Base-by-base conservation (phyloP, 148 eudicot genomes). In the Suaeda aralocaspica region DNA sequence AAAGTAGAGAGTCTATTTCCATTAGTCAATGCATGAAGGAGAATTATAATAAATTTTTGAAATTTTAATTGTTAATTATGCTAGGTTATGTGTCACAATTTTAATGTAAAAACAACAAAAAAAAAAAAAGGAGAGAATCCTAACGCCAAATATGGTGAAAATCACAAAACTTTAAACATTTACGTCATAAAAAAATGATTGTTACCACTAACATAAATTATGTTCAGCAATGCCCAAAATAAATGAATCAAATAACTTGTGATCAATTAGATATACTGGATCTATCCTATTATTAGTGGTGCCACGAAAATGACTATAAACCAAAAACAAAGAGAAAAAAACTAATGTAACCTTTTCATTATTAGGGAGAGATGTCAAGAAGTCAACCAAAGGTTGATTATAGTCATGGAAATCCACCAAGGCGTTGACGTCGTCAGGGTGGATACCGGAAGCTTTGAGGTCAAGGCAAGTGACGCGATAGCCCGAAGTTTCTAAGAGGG, bases 361-460 rank as follows among this genome's bases (percentile, higher is more conserved):
- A 19, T 76, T 62, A 0, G 89, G 88, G 56, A 92, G 68, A 61
- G 87, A 72, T 10, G 88, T 61, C 76, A 92, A 48, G 76, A 88
- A 78, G 39, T 89, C 84, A 21, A 82, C 29, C 63, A 92, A 71
- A 4, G 98, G 96, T 58, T 86, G 70, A 57, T 89, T 89, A 72
- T 92, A 92, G 0, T 89, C 88, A 9, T 83, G 64, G 60, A 92
- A 92, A 0, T 86, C 57, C 5, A 57, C 68, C 26, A 92, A 41
- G 25, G 74, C 14, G 58, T 86, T 67, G 31, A 84, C 72, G 25
- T 82, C 78, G 26, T 88, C 61, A 1, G 29, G 79, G 65, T 92
- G 91, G 24, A 80, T 46, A 49, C 96, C 98, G 9, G 91, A 66
- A n/a, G 72, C 81, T 72, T 79, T 87, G 42, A 92, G 96, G 84